Evolutionary conservation across 1,284 basidiomycete species (phyloP).

Genomic region (Cutaneotrichosporon dermatis): DNA sequence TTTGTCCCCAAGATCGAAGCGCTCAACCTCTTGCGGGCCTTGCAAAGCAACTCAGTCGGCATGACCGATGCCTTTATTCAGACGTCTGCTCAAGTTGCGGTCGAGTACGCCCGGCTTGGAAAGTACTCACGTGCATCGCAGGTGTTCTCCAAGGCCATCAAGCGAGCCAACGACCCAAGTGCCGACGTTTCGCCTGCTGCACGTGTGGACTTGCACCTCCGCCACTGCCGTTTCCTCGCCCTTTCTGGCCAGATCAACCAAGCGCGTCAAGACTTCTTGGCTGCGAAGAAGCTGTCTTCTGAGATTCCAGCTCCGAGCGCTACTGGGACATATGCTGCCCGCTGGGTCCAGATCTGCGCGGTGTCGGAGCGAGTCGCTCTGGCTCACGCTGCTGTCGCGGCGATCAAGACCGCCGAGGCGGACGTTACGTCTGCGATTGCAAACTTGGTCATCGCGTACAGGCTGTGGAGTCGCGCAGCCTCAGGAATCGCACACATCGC

Average conservation of each 20-base stretch:
- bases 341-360: conserved; percentile 58
- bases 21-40: conserved; percentile 55
- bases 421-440: conserved; percentile 61
- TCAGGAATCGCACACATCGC: conserved; percentile 64
- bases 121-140: conserved; percentile 62
- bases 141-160: conserved; percentile 59
- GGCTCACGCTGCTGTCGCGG: conserved; percentile 63
- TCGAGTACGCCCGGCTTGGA: conserved; percentile 72
- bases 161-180: conserved; percentile 45
- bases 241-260: conserved; percentile 58
- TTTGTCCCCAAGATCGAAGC: conserved; percentile 52
- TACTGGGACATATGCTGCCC: conserved; percentile 53
- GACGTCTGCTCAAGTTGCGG: conserved; percentile 65
- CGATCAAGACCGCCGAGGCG: conserved; percentile 65
- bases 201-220: conserved; percentile 58
- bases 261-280: conserved; percentile 46
- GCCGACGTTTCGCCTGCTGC: conserved; percentile 28
- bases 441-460: conserved; percentile 64
- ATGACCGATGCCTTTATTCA: conserved; percentile 56
- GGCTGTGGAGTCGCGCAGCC: conserved; percentile 73
- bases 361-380: conserved; percentile 65
- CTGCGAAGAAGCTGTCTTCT: conserved; percentile 51
- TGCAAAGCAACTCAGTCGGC: conserved; percentile 55
- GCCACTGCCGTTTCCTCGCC: conserved; percentile 64
- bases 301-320: conserved; percentile 15